Base-by-base conservation (phyloP, 2,329 filamentous ascomycete species). In the Ceratocystis huliohia region DNA sequence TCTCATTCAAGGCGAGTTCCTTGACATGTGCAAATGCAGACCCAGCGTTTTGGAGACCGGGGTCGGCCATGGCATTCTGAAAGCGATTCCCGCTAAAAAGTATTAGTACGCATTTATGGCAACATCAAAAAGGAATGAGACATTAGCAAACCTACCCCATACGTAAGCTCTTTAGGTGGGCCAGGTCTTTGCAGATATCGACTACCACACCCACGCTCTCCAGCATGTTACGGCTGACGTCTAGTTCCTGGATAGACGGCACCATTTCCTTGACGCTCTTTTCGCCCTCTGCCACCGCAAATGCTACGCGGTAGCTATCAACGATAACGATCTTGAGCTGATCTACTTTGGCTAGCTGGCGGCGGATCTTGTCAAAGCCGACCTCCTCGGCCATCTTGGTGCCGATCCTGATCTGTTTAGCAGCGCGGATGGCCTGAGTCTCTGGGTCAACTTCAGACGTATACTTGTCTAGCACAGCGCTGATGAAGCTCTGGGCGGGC, bases 351-450 rank as follows among this genome's bases (percentile, higher is more conserved):
- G 91, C 88, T 72, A 95, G 86, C 75, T 92, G 85, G 70, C 82
- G 82, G 56, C 88, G 84, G 70, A 96, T 90, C 79, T 96, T 96
- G 71, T 96, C 91, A 71, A 97, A 97, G 37, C 94, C 94, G 44
- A 97, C 84, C 76, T 97, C 93, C 76, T 97, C 88, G 4, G 90
- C 93, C 20, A 92, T 83, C 76, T 97, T 97, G 46, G 76, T 89
- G 77, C 79, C 96, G 81, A 80, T 87, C 65, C 80, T 77, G 69
- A 96, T 88, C 62, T 84, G 79, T 63, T 53, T 45, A 1, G 72
- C 71, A 7, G 71, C 73, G 5, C 72, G 68, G 37, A 71, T 71
- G 6, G 68, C 50, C 0, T 30, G 22, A 2, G 67, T 69, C 4
- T 53, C 44, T 4, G 63, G 65, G 63, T 68, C 63, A 15, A 76